Evolutionary conservation across 495 filamentous ascomycete species (phyloP).

Genomic region (Aspergillus sparsus): DNA sequence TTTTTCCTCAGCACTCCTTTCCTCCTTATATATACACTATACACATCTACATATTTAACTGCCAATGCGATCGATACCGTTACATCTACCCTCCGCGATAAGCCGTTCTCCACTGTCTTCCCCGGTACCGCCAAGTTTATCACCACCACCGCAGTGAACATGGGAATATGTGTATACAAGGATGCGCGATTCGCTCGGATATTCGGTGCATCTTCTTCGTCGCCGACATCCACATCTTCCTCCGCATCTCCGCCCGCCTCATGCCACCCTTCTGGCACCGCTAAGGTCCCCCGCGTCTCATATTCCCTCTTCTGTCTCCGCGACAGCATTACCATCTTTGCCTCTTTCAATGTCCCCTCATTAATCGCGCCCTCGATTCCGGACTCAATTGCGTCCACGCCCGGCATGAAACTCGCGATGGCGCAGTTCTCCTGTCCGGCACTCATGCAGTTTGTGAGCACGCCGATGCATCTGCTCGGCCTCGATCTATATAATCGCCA

Average conservation of each 20-base stretch:
- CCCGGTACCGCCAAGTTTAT: conserved; percentile 79
- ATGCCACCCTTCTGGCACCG: conserved; percentile 26
- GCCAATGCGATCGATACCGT: conserved; percentile 87
- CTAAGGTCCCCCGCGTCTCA: conserved; percentile 49
- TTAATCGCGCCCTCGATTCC: conserved; percentile 60
- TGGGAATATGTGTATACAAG: conserved; percentile 90
- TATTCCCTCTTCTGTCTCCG: conserved; percentile 80
- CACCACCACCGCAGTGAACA: conserved; percentile 79
- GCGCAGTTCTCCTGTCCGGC: conserved; percentile 85
- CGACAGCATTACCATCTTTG: conserved; percentile 91
- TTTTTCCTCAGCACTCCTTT: conserved; percentile 82
- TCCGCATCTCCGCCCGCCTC: conserved; percentile 24
- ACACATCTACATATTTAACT: conserved; percentile 87
- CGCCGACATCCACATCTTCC: conserved; percentile 58
- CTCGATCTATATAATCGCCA: conserved; percentile 85
- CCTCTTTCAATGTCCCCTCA: conserved; percentile 86
- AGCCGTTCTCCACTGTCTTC: conserved; percentile 61
- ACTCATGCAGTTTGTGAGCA: conserved; percentile 76
- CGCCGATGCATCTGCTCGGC: conserved; percentile 85
- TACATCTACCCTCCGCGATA: conserved; percentile 62
- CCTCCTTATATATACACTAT: conserved; percentile 82
- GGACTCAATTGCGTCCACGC: conserved; percentile 49
- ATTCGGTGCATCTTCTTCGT: conserved; percentile 60
- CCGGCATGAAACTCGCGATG: conserved; percentile 57
- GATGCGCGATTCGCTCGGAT: conserved; percentile 82